These are phyloP conservation scores for Alternaria hordeiaustralica DNA, from an alignment of 2,329 filamentous ascomycete genomes.

Conservation along the genomic window DNA sequence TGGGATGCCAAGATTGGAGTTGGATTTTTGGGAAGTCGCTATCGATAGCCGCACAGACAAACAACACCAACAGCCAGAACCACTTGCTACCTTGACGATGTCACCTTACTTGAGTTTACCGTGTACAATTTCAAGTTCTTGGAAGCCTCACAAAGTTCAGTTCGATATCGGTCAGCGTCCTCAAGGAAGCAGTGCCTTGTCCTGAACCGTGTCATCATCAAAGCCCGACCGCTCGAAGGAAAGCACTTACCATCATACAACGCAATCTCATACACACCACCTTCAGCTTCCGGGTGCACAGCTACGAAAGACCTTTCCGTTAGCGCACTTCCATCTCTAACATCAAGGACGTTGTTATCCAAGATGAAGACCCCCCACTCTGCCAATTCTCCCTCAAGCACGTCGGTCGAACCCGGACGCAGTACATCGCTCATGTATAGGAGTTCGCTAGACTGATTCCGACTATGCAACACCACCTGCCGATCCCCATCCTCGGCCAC, in stretches of 20 bases:
- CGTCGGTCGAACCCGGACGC: constrained; percentile 24
- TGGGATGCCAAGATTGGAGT: constrained; percentile 40
- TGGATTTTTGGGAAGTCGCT: constrained; percentile 29
- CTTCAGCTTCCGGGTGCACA: constrained; percentile 15
- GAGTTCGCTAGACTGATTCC: constrained; percentile 21
- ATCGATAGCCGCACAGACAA: constrained; percentile 27
- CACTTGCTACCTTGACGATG: not conserved
- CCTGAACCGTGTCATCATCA: not conserved
- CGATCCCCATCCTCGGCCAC: constrained; percentile 38
- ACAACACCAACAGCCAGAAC: not conserved
- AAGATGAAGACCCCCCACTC: constrained; percentile 42
- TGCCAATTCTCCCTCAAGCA: constrained; percentile 34
- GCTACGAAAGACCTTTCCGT: constrained; percentile 35
- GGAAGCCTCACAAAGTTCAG: not conserved
- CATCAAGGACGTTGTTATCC: constrained; percentile 31
- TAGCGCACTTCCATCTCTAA: constrained; percentile 37
- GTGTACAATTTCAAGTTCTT: not conserved
- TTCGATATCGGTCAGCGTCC: not conserved
- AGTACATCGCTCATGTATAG: constrained; percentile 34
- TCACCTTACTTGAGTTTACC: not conserved
- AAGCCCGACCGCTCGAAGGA: not conserved
- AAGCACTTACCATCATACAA: constrained; percentile 36
- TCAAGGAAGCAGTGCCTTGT: not conserved
- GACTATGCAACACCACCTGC: constrained; percentile 35
- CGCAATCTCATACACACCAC: constrained; percentile 23